These are phyloP conservation scores for Curvularia eragrostidis DNA, from an alignment of 2,329 filamentous ascomycete species.

Conservation along the genomic window DNA sequence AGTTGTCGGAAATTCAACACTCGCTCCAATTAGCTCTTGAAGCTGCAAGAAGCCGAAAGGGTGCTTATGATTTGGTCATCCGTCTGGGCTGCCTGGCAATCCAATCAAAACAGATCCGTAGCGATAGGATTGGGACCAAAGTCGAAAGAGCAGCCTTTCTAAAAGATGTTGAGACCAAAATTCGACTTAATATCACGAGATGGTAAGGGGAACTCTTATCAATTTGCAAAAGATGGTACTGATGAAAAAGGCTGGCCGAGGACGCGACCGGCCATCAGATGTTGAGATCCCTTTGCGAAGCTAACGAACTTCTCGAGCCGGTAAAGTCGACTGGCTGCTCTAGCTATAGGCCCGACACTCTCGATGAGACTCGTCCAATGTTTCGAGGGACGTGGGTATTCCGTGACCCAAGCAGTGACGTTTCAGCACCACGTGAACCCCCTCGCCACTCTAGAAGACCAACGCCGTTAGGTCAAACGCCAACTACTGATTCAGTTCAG, in stretches of 20 bases:
- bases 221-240: slow-evolving; percentile 2
- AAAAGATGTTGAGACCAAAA: slow-evolving; percentile 19
- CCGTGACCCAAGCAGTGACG: slow-evolving; percentile 29
- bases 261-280: slow-evolving; percentile 30
- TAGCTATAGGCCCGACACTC: slow-evolving; percentile 22
- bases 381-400: slow-evolving; percentile 42
- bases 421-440: slow-evolving; percentile 6
- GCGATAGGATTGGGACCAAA: slow-evolving; percentile 21
- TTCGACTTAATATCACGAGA: slow-evolving; percentile 28
- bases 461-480: slow-evolving; percentile 4
- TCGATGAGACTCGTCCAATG: slow-evolving; percentile 30
- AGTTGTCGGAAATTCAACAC: slow-evolving; percentile 26
- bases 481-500: neutral
- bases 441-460: slow-evolving; percentile 22
- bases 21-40: slow-evolving; percentile 31
- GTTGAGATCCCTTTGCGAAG: slow-evolving; percentile 26
- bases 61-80: slow-evolving; percentile 38
- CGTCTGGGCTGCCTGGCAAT: slow-evolving; percentile 38
- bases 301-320: slow-evolving; percentile 34
- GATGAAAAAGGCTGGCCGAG: slow-evolving; percentile 28
- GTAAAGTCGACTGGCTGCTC: slow-evolving; percentile 27
- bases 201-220: slow-evolving; percentile 24
- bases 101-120: slow-evolving; percentile 19
- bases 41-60: slow-evolving; percentile 29
- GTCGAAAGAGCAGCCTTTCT: slow-evolving; percentile 22